Base-by-base conservation (phyloP, 1,284 basidiomycete species). In the Boletus sp. region DNA sequence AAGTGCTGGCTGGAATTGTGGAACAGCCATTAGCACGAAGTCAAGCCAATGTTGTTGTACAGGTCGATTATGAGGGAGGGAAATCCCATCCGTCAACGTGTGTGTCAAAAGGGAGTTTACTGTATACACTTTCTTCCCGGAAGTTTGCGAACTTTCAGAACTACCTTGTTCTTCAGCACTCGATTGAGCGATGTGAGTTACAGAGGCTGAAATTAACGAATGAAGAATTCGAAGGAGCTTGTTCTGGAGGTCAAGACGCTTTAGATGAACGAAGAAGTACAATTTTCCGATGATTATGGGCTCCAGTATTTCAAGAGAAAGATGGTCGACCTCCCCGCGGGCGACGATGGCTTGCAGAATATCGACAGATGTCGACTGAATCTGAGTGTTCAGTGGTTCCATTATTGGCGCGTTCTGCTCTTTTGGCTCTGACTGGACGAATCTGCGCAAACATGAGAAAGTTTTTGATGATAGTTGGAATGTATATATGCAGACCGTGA, bases 41-140 rank as follows among this genome's bases (percentile, higher is more conserved):
- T 98, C 97, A 27, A 98, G 83, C 97, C 97, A 99, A 71, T 97
- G 93, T 70, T 97, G 94, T 17, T 97, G 77, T 27, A 96, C 83
- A 2, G 92, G 83, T 25, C 89, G 86, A 74, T 96, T 97, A 27
- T 82, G 78, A 8, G 82, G 78, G 7, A 80, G 75, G 7, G 88
- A 80, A 47, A 98, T 87, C 1, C 93, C 97, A 69, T 95, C 91
- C 21, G 91, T 81, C 25, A 98, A 79, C 2, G 90, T 87, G 65
- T 89, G 89, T 0, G 93, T 82, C 31, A 98, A 79, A 16, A 95
- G 80, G 0, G 90, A 82, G 65, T 90, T 89, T 44, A 87, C 74
- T 8, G 81, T 76, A 67, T 87, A 84, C 1, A 70, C 47, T 48
- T 63, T 74, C 62, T 60, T 67, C 59, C 66, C 68, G 33, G 62